Conservation (phyloP, 1,284 basidiomycete species). For the Cryptococcus wingfieldii region DNA sequence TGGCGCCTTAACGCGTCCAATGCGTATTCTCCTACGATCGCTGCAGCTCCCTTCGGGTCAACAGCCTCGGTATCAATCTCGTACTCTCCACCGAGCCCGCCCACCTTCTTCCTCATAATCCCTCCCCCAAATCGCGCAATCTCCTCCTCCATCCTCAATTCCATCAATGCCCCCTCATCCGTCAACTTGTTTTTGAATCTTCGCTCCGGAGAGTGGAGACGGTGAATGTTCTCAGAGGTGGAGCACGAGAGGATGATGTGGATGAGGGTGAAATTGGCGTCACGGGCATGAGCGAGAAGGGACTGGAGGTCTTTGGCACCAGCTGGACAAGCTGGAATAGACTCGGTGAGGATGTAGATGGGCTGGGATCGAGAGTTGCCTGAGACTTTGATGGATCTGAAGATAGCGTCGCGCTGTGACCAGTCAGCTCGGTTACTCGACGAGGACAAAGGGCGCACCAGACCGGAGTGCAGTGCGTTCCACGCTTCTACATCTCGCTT, state of each 20-base stretch:
- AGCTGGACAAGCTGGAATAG: conserved; percentile 6
- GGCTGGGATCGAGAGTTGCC: conserved; percentile 1
- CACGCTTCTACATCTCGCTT: conserved; percentile 2
- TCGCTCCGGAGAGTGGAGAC: conserved; percentile 5
- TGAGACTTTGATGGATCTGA: background rate
- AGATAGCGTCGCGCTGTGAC: conserved; percentile 13
- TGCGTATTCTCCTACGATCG: conserved; percentile 27
- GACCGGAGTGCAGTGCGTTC: conserved; percentile 7
- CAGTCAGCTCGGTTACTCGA: background rate
- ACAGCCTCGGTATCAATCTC: conserved; percentile 30
- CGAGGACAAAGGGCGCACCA: background rate
- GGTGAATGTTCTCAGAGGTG: conserved; percentile 17
- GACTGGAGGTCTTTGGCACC: conserved; percentile 3
- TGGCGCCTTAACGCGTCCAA: conserved; percentile 22
- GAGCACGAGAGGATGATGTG: conserved; percentile 26
- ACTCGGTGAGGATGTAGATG: conserved; percentile 20
- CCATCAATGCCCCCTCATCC: conserved; percentile 17
- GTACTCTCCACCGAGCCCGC: conserved; percentile 29
- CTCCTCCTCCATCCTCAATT: conserved; percentile 36
- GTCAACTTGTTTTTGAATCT: conserved; percentile 1
- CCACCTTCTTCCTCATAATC: conserved; percentile 1
- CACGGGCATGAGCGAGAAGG: conserved; percentile 9
- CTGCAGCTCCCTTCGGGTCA: conserved; percentile 16
- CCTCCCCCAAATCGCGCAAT: conserved; percentile 18
- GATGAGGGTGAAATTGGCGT: conserved; percentile 19